Conservation (phyloP, 345 rosid genomes). For the Cardiospermum halicacabum region DNA sequence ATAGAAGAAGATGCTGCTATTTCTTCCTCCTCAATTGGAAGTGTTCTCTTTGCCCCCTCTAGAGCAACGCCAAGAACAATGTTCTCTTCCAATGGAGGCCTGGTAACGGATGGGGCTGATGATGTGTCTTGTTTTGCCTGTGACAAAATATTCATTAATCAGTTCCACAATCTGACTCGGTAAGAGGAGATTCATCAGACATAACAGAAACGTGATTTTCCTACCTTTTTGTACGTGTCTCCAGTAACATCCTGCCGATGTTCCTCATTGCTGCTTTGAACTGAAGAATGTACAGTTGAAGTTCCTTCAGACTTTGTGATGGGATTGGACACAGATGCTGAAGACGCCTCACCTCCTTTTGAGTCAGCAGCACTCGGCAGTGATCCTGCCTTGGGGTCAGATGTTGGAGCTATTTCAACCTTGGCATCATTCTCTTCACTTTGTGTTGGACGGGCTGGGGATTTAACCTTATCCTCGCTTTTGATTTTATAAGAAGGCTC, state of each 20-base stretch:
- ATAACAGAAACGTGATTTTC: slow-evolving; percentile 21
- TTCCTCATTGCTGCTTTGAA: slow-evolving; percentile 21
- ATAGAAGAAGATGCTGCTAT: slow-evolving; percentile 24
- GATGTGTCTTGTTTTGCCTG: slow-evolving; percentile 33
- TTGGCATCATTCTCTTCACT: slow-evolving; percentile 47
- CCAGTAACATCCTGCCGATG: slow-evolving; percentile 22
- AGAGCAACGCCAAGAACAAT: slow-evolving; percentile 85
- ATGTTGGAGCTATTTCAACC: slow-evolving; percentile 35
- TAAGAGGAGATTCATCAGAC: slow-evolving; percentile 16
- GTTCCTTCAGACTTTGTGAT: slow-evolving; percentile 21
- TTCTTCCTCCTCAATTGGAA: slow-evolving; percentile 84
- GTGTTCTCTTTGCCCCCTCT: slow-evolving; percentile 85
- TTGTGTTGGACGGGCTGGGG: slow-evolving; percentile 31
- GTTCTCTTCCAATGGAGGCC: slow-evolving; percentile 66
- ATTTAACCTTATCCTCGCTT: slow-evolving; percentile 48
- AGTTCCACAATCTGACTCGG: slow-evolving; percentile 14
- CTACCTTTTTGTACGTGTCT: slow-evolving; percentile 21
- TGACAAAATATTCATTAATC: slow-evolving; percentile 24
- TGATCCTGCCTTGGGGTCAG: slow-evolving; percentile 30
- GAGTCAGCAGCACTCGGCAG: slow-evolving; percentile 20
- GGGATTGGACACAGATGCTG: slow-evolving; percentile 21
- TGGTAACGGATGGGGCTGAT: slow-evolving; percentile 31
- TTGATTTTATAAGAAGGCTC: slow-evolving; percentile 76
- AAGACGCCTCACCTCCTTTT: slow-evolving; percentile 30
- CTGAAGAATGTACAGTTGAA: slow-evolving; percentile 11